Conservation (phyloP, 805 yeast species). For the Debaryomyces maramus region DNA sequence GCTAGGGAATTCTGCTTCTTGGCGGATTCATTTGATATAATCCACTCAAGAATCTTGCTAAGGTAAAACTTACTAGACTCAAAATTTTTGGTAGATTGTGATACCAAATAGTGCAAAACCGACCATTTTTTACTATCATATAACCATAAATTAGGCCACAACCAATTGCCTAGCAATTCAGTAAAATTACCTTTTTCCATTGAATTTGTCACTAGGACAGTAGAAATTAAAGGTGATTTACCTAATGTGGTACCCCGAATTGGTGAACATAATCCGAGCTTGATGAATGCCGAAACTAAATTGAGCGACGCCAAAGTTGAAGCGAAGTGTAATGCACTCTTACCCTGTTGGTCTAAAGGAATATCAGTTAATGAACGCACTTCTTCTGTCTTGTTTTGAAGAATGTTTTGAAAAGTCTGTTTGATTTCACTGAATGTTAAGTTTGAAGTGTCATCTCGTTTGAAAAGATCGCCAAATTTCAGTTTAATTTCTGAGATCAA, state of each 20-base stretch:
- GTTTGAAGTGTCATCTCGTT: conserved; percentile 18
- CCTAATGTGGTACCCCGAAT: conserved; percentile 40
- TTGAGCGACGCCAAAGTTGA: conserved; percentile 38
- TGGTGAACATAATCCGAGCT: conserved; percentile 37
- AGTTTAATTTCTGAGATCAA: conserved; percentile 32
- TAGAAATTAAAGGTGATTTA: conserved; percentile 54
- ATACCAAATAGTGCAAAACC: conserved; percentile 81
- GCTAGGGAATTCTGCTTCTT: conserved; percentile 19
- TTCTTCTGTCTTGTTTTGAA: conserved; percentile 16
- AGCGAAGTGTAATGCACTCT: conserved; percentile 46
- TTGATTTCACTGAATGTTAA: conserved; percentile 24
- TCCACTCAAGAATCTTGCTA: conserved; percentile 33
- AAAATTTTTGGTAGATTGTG: conserved; percentile 32
- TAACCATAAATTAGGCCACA: conserved; percentile 60
- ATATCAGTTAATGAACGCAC: conserved; percentile 26
- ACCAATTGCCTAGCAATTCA: conserved; percentile 57
- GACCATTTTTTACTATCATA: conserved; percentile 68
- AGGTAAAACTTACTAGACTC: conserved; percentile 38
- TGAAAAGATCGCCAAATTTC: conserved; percentile 37
- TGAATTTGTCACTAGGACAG: conserved; percentile 80
- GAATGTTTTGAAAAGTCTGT: conserved; percentile 21
- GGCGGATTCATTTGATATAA: conserved; percentile 20
- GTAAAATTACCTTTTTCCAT: conserved; percentile 77
- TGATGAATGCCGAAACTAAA: conserved; percentile 35
- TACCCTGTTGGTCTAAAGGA: conserved; percentile 39